Evolutionary conservation across 306 rosid species (phyloP).

Genomic region (Aeschynomene evenia): DNA sequence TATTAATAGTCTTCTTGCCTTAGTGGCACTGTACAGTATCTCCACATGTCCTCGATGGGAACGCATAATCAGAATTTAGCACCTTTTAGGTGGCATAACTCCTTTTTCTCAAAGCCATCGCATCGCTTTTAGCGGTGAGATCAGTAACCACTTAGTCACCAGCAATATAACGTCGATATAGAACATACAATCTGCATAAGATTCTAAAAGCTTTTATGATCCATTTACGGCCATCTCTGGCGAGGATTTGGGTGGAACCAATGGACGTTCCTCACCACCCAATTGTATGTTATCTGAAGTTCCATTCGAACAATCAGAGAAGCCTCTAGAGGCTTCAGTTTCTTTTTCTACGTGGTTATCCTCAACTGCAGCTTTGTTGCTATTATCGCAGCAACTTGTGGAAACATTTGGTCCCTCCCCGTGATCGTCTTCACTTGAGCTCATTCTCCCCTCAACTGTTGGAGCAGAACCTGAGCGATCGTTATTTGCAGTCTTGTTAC

Average conservation of each 20-base stretch:
- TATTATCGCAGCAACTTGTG: constrained; percentile 42
- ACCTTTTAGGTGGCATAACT: constrained; percentile 35
- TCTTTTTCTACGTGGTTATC: constrained; percentile 61
- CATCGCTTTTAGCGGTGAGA: constrained; percentile 31
- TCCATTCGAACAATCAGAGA: constrained; percentile 58
- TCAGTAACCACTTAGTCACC: constrained; percentile 42
- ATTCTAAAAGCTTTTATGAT: constrained; percentile 46
- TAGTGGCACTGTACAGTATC: constrained; percentile 58
- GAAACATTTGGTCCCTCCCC: constrained; percentile 42
- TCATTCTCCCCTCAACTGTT: constrained; percentile 46
- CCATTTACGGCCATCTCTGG: constrained; percentile 96
- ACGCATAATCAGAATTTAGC: constrained; percentile 38
- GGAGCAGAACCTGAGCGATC: constrained; percentile 30
- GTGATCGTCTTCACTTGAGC: constrained; percentile 43
- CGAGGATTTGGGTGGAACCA: constrained; percentile 77
- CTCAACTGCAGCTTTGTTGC: constrained; percentile 38
- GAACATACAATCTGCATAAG: constrained; percentile 29
- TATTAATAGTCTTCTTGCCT: constrained; percentile 38
- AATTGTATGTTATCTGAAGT: constrained; percentile 57
- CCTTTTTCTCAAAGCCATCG: constrained; percentile 24
- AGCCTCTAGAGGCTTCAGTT: constrained; percentile 50
- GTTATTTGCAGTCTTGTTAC: constrained; percentile 50
- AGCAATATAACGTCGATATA: constrained; percentile 39
- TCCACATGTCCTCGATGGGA: constrained; percentile 44
- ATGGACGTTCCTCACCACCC: constrained; percentile 69